phyloP scores from a whole-genome alignment of 2,329 filamentous ascomycete genomes.

The Fusarium sp. region DNA sequence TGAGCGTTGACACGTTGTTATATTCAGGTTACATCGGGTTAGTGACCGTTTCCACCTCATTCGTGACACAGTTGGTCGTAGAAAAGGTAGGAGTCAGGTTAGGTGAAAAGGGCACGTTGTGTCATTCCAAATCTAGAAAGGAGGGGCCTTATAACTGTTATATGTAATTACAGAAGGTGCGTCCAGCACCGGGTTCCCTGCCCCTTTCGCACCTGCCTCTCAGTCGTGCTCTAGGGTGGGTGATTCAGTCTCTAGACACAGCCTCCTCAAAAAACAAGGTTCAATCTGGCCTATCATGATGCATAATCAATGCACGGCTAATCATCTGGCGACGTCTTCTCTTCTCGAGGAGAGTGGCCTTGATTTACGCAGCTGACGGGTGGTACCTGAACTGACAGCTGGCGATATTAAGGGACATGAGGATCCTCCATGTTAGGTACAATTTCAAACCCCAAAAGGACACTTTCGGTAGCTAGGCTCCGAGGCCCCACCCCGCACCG shows the following conservation, averaged over 20 bases:
- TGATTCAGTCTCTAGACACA: slow-evolving; percentile 2
- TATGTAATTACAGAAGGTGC: too few relatives aligned
- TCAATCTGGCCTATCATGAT: slow-evolving; percentile 23
- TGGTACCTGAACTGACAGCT: slow-evolving; percentile 5
- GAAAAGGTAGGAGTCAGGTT: too few relatives aligned
- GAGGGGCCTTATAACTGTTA: too few relatives aligned
- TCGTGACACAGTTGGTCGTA: neutral
- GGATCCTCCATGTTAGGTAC: slow-evolving; percentile 24
- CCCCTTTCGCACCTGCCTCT: too few relatives aligned
- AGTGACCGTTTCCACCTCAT: neutral
- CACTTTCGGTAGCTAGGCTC: slow-evolving; percentile 44
- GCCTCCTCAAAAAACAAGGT: slow-evolving; percentile 5
- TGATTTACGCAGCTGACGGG: neutral
- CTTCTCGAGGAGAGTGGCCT: slow-evolving; percentile 4
- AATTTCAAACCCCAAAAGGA: slow-evolving; percentile 28
- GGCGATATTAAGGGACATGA: slow-evolving; percentile 39
- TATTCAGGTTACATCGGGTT: neutral
- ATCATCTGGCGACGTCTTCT: neutral
- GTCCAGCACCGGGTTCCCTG: too few relatives aligned
- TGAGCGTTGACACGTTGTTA: neutral
- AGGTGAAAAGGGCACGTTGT: too few relatives aligned
- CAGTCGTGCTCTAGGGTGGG: slow-evolving; percentile 15
- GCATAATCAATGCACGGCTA: neutral
- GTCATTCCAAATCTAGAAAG: too few relatives aligned
- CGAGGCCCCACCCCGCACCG: slow-evolving; percentile 37